Evolutionary conservation across 2,329 filamentous ascomycete genomes (phyloP), one percentile per base, ranked within the genome.

Genomic region (Ceratocystis albifundus): DNA sequence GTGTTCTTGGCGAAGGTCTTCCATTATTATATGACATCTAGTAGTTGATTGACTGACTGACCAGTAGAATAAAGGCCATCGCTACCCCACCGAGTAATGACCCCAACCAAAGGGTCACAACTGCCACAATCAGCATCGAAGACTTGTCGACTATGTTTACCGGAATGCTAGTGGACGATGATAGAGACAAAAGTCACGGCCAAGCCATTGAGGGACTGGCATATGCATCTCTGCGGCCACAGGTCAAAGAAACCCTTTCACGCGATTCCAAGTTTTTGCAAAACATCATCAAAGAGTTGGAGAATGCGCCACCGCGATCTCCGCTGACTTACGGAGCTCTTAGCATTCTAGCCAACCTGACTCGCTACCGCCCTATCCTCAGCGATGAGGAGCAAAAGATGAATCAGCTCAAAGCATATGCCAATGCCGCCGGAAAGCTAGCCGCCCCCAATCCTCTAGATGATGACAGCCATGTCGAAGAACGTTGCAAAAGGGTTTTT

Each of bases 341-440:
- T 50, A 96, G 88, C 73, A 88, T 96, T 65, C 82, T 97, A 70
- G 80, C 85, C 65, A 96, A 97, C 72, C 78, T 99, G 64, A 96
- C 90, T 15, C 81, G 83, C 36, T 97, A 96, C 73, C 82, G 84
- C 50, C 91, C 91, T 5, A 79, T 80, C 6, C 80, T 92, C 50
- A 87, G 90, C 0, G 93, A 96, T 69, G 94, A 99, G 75, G 88
- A 96, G 72, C 94, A 93, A 77, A 90, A 89, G 72, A 90, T 99
- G 78, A 84, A 84, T 4, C 89, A 99, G 74, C 82, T 99, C 57
- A 96, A 96, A 78, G 90, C 91, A 1, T 99, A 97, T 72, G 94
- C 94, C 15, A 90, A 96, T 73, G 88, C 90, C 0, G 86, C 86
- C 4, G 91, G 90, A 72, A 83, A 84, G 68, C 73, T 82, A n/a